A percentile compares a stretch with the other conserved stretches of the same genome.
Conservation (phyloP, 176 grass and related monocot species). For the Bothriochloa decipiens region DNA sequence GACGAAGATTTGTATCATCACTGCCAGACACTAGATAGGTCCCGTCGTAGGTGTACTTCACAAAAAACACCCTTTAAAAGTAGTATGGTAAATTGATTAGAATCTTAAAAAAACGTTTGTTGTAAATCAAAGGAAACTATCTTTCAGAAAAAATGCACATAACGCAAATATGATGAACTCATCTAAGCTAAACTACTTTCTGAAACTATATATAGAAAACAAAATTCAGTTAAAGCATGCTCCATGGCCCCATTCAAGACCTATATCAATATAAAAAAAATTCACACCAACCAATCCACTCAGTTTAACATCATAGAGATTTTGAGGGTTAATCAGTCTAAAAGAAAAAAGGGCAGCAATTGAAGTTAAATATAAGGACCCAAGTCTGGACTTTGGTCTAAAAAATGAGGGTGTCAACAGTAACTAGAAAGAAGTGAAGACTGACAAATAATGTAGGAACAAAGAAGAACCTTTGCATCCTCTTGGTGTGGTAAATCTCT, state of each 20-base stretch:
- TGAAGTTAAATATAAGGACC: no score
- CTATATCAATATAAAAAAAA: no score
- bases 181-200: background rate
- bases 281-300: no score
- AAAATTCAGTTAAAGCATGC: background rate
- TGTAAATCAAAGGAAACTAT: background rate
- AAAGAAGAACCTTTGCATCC: slow-evolving; percentile 91
- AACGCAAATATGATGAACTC: slow-evolving; percentile 20
- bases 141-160: background rate
- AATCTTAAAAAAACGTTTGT: background rate
- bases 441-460: background rate
- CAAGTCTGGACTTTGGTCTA: background rate
- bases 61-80: background rate
- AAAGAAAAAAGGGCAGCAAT: no score
- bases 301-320: no score
- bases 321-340: no score
- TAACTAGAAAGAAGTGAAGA: background rate
- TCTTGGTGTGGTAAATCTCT: slow-evolving; percentile 99
- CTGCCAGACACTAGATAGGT: slow-evolving; percentile 97
- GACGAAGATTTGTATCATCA: slow-evolving; percentile 96
- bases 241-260: no score
- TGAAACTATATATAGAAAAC: slow-evolving; percentile 23
- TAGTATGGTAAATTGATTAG: slow-evolving; percentile 17
- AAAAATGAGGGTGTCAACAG: background rate
- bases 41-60: slow-evolving; percentile 85